phyloP scores from a whole-genome alignment of 2,329 filamentous ascomycete species.

The Ilyonectria mors-panacis region DNA sequence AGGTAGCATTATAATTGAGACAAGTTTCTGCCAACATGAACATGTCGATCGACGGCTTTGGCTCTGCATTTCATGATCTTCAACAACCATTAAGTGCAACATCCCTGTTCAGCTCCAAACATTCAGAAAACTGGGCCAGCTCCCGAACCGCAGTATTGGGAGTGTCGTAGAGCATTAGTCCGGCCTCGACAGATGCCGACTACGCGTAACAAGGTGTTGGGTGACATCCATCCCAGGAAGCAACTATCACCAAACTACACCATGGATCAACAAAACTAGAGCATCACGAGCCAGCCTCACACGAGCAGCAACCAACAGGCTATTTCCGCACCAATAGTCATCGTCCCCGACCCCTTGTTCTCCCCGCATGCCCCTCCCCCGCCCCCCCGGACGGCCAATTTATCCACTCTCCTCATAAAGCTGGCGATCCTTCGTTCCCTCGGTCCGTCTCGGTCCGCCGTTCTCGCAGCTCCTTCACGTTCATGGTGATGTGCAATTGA shows the following conservation, averaged over 20 bases:
- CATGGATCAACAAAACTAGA: neutral
- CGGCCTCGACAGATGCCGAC: too few relatives aligned
- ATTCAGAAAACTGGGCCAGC: too few relatives aligned
- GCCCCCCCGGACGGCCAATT: slow-evolving; percentile 7
- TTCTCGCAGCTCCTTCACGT: slow-evolving; percentile 40
- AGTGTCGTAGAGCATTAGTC: too few relatives aligned
- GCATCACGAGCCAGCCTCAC: neutral
- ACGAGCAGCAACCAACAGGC: slow-evolving; percentile 32
- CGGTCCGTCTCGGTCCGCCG: slow-evolving; percentile 50
- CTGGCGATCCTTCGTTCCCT: slow-evolving; percentile 33
- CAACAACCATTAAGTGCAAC: neutral
- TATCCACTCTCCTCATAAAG: slow-evolving; percentile 19
- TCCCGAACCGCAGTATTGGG: too few relatives aligned
- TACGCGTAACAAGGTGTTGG: too few relatives aligned
- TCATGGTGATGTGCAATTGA: slow-evolving; percentile 1
- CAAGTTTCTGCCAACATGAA: neutral
- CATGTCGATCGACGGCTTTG: too few relatives aligned
- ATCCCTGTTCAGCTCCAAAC: too few relatives aligned
- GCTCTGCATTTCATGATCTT: neutral
- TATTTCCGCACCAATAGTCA: slow-evolving; percentile 16
- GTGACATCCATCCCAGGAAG: too few relatives aligned
- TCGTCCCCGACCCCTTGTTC: neutral
- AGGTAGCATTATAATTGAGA: neutral
- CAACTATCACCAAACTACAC: too few relatives aligned
- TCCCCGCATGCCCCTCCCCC: slow-evolving; percentile 6